phyloP scores from a whole-genome alignment of 495 filamentous ascomycete genomes.

The Xylaria venustula region DNA sequence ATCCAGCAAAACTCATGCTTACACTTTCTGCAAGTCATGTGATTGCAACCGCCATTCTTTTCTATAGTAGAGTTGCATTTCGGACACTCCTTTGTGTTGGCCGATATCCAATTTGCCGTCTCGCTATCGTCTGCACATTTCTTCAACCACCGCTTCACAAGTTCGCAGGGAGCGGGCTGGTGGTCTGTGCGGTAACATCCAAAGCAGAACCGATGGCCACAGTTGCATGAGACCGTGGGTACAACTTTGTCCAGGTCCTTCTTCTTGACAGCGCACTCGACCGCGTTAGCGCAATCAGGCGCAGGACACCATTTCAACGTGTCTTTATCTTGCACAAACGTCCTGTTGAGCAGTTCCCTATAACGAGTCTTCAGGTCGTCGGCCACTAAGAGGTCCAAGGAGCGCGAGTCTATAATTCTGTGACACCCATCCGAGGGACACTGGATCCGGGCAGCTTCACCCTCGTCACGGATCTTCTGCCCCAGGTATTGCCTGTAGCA shows the following conservation, averaged over 20 bases:
- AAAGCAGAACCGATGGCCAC: constrained; percentile 88
- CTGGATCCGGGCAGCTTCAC: constrained; percentile 90
- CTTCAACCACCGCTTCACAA: constrained; percentile 96
- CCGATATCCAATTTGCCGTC: constrained; percentile 98
- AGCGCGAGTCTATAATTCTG: constrained; percentile 87
- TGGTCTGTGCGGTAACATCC: constrained; percentile 93
- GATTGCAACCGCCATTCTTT: constrained; percentile 99
- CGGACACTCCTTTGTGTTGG: constrained; percentile 97
- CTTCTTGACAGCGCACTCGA: constrained; percentile 84
- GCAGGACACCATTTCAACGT: constrained; percentile 96
- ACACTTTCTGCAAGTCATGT: constrained; percentile 99
- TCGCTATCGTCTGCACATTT: constrained; percentile 99
- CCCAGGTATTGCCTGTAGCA: constrained; percentile 89
- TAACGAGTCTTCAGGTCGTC: constrained; percentile 74
- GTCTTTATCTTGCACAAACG: constrained; percentile 95
- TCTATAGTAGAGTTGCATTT: constrained; percentile 96
- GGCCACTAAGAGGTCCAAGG: constrained; percentile 78
- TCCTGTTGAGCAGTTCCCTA: constrained; percentile 80
- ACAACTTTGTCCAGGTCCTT: constrained; percentile 81
- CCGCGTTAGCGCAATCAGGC: constrained; percentile 87
- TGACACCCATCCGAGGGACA: constrained; percentile 87
- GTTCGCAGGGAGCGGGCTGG: constrained; percentile 84
- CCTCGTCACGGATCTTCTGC: constrained; percentile 92
- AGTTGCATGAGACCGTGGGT: constrained; percentile 82
- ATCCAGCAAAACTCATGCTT: constrained; percentile 99